Conservation (phyloP, 768 basidiomycete species). For the Mycena crocata region DNA sequence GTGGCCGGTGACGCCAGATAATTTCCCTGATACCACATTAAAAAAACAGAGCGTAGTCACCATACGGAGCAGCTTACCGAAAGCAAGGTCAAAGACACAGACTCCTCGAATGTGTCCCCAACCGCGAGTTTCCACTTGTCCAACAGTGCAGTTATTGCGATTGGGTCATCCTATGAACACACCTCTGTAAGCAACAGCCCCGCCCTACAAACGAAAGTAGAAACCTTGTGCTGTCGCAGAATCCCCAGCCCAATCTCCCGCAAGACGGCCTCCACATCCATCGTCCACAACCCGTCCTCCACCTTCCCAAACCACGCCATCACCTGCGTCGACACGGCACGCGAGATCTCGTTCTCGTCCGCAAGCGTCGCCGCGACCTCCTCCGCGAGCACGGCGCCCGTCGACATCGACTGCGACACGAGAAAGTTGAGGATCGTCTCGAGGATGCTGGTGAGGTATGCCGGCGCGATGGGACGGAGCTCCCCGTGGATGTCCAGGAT, state of each 20-base stretch:
- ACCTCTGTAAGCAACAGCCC: neutral
- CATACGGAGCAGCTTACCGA: conserved; percentile 57
- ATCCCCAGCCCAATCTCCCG: conserved; percentile 84
- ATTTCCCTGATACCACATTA: conserved; percentile 70
- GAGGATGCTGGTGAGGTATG: conserved; percentile 77
- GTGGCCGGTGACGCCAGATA: conserved; percentile 64
- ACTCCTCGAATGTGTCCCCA: conserved; percentile 79
- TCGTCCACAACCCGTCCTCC: conserved; percentile 67
- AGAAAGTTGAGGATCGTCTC: conserved; percentile 81
- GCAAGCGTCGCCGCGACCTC: conserved; percentile 70
- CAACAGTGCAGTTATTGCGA: conserved; percentile 67
- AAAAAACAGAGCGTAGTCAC: neutral
- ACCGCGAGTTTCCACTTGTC: conserved; percentile 77
- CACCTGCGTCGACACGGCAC: conserved; percentile 71
- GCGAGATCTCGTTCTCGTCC: conserved; percentile 78
- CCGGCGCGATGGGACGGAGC: conserved; percentile 78
- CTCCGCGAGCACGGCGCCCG: conserved; percentile 65
- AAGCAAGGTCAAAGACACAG: conserved; percentile 75
- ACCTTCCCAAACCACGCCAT: conserved; percentile 87
- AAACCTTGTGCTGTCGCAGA: conserved; percentile 70
- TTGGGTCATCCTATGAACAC: conserved; percentile 65
- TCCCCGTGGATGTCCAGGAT: conserved; percentile 79
- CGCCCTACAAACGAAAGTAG: neutral
- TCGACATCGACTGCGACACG: conserved; percentile 68
- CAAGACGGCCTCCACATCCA: conserved; percentile 71